Conservation (phyloP, 768 basidiomycete species). For the Hygrophoropsis aurantiaca region DNA sequence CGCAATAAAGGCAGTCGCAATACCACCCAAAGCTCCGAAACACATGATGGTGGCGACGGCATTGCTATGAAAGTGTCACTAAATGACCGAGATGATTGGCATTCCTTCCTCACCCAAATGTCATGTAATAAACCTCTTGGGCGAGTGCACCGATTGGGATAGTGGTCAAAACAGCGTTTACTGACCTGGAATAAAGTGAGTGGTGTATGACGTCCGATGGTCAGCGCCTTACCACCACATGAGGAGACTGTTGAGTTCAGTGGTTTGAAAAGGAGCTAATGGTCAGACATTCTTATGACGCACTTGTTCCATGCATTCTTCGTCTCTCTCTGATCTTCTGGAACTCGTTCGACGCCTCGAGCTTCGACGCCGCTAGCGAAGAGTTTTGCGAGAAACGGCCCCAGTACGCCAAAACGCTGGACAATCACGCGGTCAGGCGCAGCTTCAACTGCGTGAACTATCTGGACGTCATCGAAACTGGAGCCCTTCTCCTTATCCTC, state of each 20-base stretch:
- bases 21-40: conserved; percentile 44
- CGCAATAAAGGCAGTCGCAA: conserved; percentile 49
- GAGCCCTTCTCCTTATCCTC: conserved; percentile 20
- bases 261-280: conserved; percentile 8
- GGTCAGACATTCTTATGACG: conserved; percentile 8
- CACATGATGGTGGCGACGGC: conserved; percentile 44
- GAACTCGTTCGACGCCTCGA: conserved; percentile 45
- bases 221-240: conserved; percentile 41
- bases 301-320: conserved; percentile 39
- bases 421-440: conserved; percentile 14
- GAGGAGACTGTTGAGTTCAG: conserved; percentile 33
- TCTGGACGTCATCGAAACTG: not conserved
- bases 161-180: conserved; percentile 46
- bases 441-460: conserved; percentile 2
- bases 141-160: conserved; percentile 52
- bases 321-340: conserved; percentile 38
- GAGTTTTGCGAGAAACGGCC: conserved; percentile 24
- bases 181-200: conserved; percentile 38
- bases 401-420: conserved; percentile 17
- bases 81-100: conserved; percentile 42
- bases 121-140: conserved; percentile 46
- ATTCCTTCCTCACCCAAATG: conserved; percentile 46
- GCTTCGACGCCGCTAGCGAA: conserved; percentile 45
- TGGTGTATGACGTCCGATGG: not conserved
- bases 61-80: conserved; percentile 41